Evolutionary conservation across 352 stramenopile species (phyloP).

Genomic region (Phytophthora tentaculata): DNA sequence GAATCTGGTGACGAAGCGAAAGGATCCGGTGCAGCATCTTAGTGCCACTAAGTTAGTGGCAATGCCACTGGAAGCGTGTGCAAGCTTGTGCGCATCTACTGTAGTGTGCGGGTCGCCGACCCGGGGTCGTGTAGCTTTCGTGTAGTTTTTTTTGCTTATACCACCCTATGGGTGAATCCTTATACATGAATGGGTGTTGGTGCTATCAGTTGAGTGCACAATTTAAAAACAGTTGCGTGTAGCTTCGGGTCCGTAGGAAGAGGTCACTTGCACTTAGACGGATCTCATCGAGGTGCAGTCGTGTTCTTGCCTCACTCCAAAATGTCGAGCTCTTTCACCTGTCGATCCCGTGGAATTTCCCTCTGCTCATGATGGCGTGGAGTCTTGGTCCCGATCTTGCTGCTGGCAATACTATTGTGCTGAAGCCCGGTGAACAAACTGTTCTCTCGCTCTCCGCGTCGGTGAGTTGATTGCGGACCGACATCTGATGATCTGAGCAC

Average conservation of each 20-base stretch:
- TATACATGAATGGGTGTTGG: no score
- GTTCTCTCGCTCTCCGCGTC: slow-evolving; percentile 92
- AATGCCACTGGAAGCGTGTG: neutral
- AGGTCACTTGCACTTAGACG: slow-evolving; percentile 42
- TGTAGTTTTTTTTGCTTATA: no score
- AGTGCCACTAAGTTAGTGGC: no score
- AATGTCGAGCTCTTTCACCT: slow-evolving; percentile 9
- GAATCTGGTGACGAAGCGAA: neutral
- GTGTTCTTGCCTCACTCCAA: slow-evolving; percentile 11
- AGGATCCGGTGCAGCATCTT: neutral
- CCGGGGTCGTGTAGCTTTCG: no score
- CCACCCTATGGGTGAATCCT: no score
- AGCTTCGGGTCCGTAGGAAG: no score
- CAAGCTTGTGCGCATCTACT: neutral
- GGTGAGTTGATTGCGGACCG: slow-evolving; percentile 77
- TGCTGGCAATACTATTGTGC: slow-evolving; percentile 91
- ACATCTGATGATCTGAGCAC: slow-evolving; percentile 82
- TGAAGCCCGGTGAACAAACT: slow-evolving; percentile 95
- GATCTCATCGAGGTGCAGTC: slow-evolving; percentile 33
- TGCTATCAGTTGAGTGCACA: no score
- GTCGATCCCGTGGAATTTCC: slow-evolving; percentile 69
- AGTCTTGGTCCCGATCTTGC: slow-evolving; percentile 92
- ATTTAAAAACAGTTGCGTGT: no score
- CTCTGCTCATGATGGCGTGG: slow-evolving; percentile 94
- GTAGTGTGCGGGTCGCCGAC: neutral